phyloP scores from a whole-genome alignment of 768 basidiomycete species.

The Serpula lacrymans region DNA sequence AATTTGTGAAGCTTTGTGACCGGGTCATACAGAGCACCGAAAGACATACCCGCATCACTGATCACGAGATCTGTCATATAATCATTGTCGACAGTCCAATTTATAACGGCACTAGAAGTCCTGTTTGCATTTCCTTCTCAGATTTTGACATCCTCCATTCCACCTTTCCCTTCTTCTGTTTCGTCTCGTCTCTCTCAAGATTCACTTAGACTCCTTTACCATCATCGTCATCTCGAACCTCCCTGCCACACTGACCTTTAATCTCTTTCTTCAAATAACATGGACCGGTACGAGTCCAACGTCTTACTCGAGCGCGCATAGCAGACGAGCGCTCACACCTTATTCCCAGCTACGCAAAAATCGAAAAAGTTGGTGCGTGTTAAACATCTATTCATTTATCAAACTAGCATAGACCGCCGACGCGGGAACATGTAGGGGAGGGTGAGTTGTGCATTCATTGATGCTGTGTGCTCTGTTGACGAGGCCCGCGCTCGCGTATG shows the following conservation, averaged over 20 bases:
- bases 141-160: constrained; percentile 2
- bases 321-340: constrained; percentile 14
- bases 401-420: constrained; percentile 12
- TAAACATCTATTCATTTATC: constrained; percentile 11
- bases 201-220: not conserved
- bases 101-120: no score
- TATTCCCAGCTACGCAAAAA: constrained; percentile 82
- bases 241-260: not conserved
- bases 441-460: constrained; percentile 22
- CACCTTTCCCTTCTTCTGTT: constrained; percentile 4
- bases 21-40: no score
- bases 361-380: constrained; percentile 95
- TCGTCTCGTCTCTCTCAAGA: constrained; percentile 1
- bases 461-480: constrained; percentile 7
- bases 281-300: constrained; percentile 30
- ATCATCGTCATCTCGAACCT: not conserved
- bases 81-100: no score
- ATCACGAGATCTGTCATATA: no score
- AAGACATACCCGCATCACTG: no score
- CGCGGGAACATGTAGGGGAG: constrained; percentile 36
- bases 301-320: constrained; percentile 2
- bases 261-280: constrained; percentile 10
- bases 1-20: no score
- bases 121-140: no score
- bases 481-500: constrained; percentile 8